A percentile compares a stretch with the other conserved stretches of the same genome.
Conservation (phyloP, 257 asterid genomes). For the Nicotiana noctiflora region DNA sequence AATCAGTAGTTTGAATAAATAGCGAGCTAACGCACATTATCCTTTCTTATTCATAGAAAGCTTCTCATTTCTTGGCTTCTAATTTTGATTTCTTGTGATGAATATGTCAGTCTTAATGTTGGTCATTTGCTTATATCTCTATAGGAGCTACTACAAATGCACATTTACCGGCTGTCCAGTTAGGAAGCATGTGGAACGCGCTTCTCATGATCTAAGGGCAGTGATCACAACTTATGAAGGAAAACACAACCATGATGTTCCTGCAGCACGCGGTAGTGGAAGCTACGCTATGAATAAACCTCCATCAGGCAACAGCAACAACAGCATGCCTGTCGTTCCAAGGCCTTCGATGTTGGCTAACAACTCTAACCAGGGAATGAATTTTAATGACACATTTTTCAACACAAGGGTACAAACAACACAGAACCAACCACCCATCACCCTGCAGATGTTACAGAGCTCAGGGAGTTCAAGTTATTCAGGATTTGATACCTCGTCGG, state of each 20-base stretch:
- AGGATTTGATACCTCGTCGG: constrained; percentile 37
- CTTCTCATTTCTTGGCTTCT: background rate
- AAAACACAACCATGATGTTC: constrained; percentile 90
- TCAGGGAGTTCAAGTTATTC: constrained; percentile 38
- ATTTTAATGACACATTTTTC: constrained; percentile 28
- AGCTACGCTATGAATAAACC: constrained; percentile 40
- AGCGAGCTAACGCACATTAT: background rate
- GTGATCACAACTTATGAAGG: constrained; percentile 94
- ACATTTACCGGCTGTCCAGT: constrained; percentile 72
- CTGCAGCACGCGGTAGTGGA: constrained; percentile 81
- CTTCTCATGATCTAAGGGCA: constrained; percentile 71
- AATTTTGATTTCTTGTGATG: background rate
- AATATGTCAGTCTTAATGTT: background rate
- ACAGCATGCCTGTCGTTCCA: constrained; percentile 21
- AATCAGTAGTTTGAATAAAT: too few species aligned
- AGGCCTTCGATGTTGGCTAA: constrained; percentile 39
- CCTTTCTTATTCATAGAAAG: background rate
- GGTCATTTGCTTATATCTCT: background rate
- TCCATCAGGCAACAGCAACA: constrained; percentile 25
- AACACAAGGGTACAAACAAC: constrained; percentile 23
- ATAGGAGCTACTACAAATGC: constrained; percentile 97
- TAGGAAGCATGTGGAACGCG: constrained; percentile 89
- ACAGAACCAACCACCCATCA: constrained; percentile 64
- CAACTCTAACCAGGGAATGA: constrained; percentile 29
- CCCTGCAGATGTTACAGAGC: constrained; percentile 66